Evolutionary conservation across 306 rosid species (phyloP), one percentile per base, ranked within the genome.

Genomic region (Vigna mungo): DNA sequence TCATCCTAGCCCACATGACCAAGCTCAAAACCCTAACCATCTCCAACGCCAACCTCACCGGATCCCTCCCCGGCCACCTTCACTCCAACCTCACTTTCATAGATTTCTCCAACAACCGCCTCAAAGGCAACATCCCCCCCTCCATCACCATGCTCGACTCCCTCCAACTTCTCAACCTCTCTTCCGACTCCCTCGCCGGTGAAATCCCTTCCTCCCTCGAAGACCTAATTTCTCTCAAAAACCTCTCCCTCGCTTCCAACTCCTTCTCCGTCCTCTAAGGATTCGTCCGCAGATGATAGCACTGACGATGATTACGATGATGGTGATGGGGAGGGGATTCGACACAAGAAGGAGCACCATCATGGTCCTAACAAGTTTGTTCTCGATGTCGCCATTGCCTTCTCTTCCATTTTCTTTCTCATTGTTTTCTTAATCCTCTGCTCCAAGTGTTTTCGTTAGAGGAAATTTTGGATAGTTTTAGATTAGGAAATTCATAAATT

Each of bases 361-460:
- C 89, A 80, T 36, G 98, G 98, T 9, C 97, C 98, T 11, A 94
- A 82, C 78, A 94, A 94, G 92, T 87, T 90, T 23, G 98, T 94
- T 86, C 94, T 94, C 71, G 97, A 93, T 76, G 92, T 92, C 34
- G 97, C 98, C 30, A 94, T 94, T 84, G 93, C 88, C 1, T 92
- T 94, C 36, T 94, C 98, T 71, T 94, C 98, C 9, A 81, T 94
- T n/a, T 92, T 94, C 72, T 94, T 94, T 82, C 95, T 94, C 36
- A 92, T 94, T 72, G 82, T 92, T 72, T 92, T 94, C 83, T 79
- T 88, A 51, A 86, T 94, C 54, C 87, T 92, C 41, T 74, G 91
- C 68, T 83, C 97, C 10, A 94, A 88, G 23, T 91, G 98, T 44
- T 90, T 97, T 67, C 89, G 98, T 60, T 90, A 88, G 87, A 76